phyloP scores from a whole-genome alignment of 75 land plant genomes.

The Cupressus sempervirens region DNA sequence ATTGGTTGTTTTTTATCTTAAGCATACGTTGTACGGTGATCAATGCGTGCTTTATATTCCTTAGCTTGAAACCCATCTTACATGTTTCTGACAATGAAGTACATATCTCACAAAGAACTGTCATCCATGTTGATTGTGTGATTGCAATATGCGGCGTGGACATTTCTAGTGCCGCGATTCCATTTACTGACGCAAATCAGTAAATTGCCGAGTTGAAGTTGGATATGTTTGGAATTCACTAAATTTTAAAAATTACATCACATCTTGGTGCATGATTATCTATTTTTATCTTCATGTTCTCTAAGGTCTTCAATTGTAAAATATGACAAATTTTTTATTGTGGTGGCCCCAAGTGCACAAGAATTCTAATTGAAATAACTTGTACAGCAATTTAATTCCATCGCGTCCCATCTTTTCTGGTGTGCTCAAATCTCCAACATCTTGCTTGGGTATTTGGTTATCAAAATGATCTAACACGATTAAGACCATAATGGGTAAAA shows the following conservation, averaged over 20 bases:
- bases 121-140: neutral
- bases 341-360: neutral
- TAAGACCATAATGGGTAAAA: too few species aligned
- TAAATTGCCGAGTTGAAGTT: neutral
- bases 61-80: neutral
- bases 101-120: neutral
- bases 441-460: too few species aligned
- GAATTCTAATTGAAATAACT: neutral
- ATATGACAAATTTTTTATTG: neutral
- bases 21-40: neutral
- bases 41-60: neutral
- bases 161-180: neutral
- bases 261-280: neutral
- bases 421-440: too few species aligned
- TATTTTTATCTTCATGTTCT: neutral
- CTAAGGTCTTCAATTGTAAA: neutral
- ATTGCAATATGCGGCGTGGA: neutral
- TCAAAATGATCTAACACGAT: too few species aligned
- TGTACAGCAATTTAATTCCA: too few species aligned
- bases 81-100: neutral
- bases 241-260: neutral
- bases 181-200: neutral
- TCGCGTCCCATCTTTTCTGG: too few species aligned
- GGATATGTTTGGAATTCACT: neutral
- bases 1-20: neutral